Percentiles rank a stretch among this genome's conserved stretches.
These are phyloP conservation scores for Cutaneotrichosporon spelunceum DNA, from an alignment of 1,284 basidiomycete genomes.

Conservation along the genomic window DNA sequence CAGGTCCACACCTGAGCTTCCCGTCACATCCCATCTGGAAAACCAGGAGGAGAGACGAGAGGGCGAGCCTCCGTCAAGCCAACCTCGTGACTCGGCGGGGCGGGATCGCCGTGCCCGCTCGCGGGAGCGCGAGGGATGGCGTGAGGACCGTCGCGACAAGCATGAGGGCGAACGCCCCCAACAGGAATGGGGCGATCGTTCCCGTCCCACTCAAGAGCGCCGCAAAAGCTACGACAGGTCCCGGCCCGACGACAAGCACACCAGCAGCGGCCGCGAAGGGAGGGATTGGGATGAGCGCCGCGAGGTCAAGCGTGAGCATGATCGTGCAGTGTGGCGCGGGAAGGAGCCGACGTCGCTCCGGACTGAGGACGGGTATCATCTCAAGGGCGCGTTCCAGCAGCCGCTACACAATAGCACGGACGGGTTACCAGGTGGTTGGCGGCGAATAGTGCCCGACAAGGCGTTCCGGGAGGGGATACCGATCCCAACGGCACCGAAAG, in stretches of 20 bases:
- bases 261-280: neutral
- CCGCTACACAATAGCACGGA: conserved; percentile 2
- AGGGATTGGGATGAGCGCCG: neutral
- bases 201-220: neutral
- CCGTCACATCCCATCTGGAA: neutral
- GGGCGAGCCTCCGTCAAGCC: too few relatives aligned
- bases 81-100: neutral
- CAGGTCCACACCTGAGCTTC: neutral
- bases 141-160: neutral
- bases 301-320: neutral
- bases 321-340: neutral
- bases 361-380: neutral
- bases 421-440: neutral
- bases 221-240: neutral
- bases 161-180: neutral
- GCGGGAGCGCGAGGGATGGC: neutral
- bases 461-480: conserved; percentile 2
- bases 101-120: neutral
- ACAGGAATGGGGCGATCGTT: neutral
- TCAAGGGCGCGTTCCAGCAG: conserved; percentile 6
- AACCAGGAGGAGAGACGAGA: neutral
- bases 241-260: neutral
- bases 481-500: neutral
- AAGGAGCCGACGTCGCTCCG: neutral
- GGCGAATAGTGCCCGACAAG: conserved; percentile 5